A percentile compares a stretch with the other conserved stretches of the same genome.
phyloP scores from a whole-genome alignment of 768 basidiomycete species.

The Boletus reticuloceps region DNA sequence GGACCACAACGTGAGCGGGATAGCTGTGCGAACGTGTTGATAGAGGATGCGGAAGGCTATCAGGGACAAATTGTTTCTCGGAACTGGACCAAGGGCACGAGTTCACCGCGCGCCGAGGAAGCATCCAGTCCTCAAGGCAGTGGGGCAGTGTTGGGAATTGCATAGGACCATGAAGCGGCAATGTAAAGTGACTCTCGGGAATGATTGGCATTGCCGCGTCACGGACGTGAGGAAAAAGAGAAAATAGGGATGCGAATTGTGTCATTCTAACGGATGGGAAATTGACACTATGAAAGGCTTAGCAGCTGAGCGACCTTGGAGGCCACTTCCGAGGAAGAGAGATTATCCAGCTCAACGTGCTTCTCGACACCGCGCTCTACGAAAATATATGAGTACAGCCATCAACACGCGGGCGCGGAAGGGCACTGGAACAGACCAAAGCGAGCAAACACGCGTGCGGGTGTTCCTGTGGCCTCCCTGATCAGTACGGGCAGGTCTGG shows the following conservation, averaged over 20 bases:
- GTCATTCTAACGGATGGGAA: not conserved
- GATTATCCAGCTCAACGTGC: constrained; percentile 76
- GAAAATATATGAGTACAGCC: constrained; percentile 16
- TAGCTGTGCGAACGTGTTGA: not conserved
- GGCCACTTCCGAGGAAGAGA: constrained; percentile 70
- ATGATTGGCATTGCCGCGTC: not conserved
- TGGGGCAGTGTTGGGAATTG: constrained; percentile 10
- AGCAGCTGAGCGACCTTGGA: constrained; percentile 66
- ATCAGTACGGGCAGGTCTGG: constrained; percentile 84
- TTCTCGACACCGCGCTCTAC: constrained; percentile 78
- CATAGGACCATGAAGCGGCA: not conserved
- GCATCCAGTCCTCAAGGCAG: constrained; percentile 22
- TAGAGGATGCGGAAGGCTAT: not conserved
- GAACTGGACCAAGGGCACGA: constrained; percentile 16
- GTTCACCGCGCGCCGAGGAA: constrained; percentile 11
- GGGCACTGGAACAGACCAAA: constrained; percentile 59
- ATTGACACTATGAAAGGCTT: constrained; percentile 21
- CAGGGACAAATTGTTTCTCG: constrained; percentile 2
- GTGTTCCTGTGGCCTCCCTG: constrained; percentile 75
- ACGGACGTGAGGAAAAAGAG: not conserved
- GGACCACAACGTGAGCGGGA: not conserved
- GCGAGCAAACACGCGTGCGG: constrained; percentile 79
- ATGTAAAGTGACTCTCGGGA: not conserved
- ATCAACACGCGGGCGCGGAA: constrained; percentile 6
- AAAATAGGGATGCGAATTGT: constrained; percentile 5